Evolutionary conservation across 1,284 basidiomycete genomes (phyloP).

Genomic region (Cystobasidium pallidum): DNA sequence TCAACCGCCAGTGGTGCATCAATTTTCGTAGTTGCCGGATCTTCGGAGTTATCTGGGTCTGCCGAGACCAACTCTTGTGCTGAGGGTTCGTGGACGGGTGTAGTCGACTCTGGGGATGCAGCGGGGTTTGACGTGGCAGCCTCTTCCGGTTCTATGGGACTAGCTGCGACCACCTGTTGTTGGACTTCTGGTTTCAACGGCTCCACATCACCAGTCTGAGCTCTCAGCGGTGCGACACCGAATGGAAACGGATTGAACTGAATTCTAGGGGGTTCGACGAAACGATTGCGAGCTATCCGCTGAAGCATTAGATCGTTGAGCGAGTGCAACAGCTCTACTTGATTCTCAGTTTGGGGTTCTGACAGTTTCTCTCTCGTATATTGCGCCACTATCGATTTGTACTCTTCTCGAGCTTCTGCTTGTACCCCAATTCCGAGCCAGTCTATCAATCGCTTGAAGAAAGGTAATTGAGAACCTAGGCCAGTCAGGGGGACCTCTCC

Average conservation of each 20-base stretch:
- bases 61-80: not conserved
- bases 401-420: slow-evolving; percentile 58
- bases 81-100: not conserved
- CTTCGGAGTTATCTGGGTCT: not conserved
- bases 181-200: not conserved
- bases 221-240: not conserved
- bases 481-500: slow-evolving; percentile 58
- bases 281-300: slow-evolving; percentile 53
- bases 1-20: not conserved
- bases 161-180: not conserved
- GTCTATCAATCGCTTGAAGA: slow-evolving; percentile 56
- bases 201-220: not conserved
- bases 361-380: slow-evolving; percentile 53
- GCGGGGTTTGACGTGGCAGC: not conserved
- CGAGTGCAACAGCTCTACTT: slow-evolving; percentile 50
- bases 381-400: slow-evolving; percentile 55
- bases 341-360: slow-evolving; percentile 53
- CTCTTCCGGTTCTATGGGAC: not conserved
- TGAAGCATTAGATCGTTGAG: slow-evolving; percentile 53
- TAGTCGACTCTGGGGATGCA: not conserved
- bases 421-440: slow-evolving; percentile 59
- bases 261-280: slow-evolving; percentile 41
- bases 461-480: slow-evolving; percentile 52
- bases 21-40: not conserved
- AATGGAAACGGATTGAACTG: slow-evolving; percentile 29